Evolutionary conservation across 805 yeast genomes (phyloP).

Genomic region (Starmerella stigmatis): DNA sequence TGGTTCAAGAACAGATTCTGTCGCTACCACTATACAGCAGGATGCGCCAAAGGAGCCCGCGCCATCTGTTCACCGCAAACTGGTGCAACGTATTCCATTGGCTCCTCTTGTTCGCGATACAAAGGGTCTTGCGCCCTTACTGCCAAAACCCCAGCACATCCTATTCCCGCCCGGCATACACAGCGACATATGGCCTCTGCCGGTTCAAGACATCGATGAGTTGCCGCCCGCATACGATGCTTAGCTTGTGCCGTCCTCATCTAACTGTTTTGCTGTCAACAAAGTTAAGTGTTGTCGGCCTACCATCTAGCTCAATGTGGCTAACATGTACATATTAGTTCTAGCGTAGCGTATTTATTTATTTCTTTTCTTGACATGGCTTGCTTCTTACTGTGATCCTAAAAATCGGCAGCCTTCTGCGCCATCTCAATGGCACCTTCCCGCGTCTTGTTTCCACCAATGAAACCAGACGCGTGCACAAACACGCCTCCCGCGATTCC

Average conservation of each 20-base stretch:
- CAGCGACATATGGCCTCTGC: conserved; percentile 2
- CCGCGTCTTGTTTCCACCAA: conserved; percentile 79
- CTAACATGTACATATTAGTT: too few species aligned
- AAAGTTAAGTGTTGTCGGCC: too few species aligned
- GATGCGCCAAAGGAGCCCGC: too few species aligned
- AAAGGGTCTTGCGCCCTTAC: conserved; percentile 4
- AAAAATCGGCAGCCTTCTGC: conserved; percentile 30
- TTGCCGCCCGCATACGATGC: conserved; percentile 22
- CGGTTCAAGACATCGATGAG: conserved; percentile 17
- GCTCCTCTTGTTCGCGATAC: conserved; percentile 6
- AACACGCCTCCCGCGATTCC: conserved; percentile 86
- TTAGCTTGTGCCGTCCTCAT: too few species aligned
- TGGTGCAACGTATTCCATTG: conserved; percentile 3
- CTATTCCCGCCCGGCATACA: conserved; percentile 6
- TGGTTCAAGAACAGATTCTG: too few species aligned
- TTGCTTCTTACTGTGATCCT: background rate
- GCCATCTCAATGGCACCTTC: conserved; percentile 78
- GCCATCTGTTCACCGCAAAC: background rate
- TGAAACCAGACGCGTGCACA: conserved; percentile 90
- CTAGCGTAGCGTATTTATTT: too few species aligned
- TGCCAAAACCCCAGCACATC: background rate
- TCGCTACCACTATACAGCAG: too few species aligned
- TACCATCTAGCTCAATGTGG: too few species aligned
- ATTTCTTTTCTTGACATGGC: background rate
- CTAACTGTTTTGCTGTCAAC: too few species aligned